phyloP scores from a whole-genome alignment of 371 early-diverging fungal species.

The Amoeboaphelidium protococcarum region DNA sequence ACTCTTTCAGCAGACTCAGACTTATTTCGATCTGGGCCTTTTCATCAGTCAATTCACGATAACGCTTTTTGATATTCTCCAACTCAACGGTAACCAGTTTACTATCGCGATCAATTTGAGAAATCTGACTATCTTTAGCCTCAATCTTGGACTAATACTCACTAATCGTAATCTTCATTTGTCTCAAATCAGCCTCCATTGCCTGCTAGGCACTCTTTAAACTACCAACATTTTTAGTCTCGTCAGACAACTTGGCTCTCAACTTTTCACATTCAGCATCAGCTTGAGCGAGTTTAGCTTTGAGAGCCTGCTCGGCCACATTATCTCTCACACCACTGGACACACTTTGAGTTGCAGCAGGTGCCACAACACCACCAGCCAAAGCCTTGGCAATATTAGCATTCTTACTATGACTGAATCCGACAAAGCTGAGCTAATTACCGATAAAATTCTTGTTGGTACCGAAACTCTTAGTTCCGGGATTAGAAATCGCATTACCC shows the following conservation, averaged over 20 bases:
- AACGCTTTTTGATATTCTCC: neutral
- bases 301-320: neutral
- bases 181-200: neutral
- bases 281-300: neutral
- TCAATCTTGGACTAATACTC: slow-evolving; percentile 1
- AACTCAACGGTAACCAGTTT: neutral
- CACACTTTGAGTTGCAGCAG: too few relatives aligned
- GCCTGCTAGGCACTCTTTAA: neutral
- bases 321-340: too few relatives aligned
- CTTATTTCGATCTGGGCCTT: neutral
- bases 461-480: too few relatives aligned
- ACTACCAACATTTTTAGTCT: neutral
- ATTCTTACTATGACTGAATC: slow-evolving; percentile 9
- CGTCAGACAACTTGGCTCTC: neutral
- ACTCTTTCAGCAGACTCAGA: too few relatives aligned
- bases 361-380: too few relatives aligned
- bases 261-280: neutral
- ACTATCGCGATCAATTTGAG: neutral
- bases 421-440: slow-evolving; percentile 8
- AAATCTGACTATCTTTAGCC: neutral
- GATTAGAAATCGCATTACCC: neutral
- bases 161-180: neutral
- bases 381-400: too few relatives aligned
- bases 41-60: neutral
- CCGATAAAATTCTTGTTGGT: slow-evolving; percentile 2